Conservation (phyloP, 2,329 filamentous ascomycete genomes). For the Curvularia sp. region DNA sequence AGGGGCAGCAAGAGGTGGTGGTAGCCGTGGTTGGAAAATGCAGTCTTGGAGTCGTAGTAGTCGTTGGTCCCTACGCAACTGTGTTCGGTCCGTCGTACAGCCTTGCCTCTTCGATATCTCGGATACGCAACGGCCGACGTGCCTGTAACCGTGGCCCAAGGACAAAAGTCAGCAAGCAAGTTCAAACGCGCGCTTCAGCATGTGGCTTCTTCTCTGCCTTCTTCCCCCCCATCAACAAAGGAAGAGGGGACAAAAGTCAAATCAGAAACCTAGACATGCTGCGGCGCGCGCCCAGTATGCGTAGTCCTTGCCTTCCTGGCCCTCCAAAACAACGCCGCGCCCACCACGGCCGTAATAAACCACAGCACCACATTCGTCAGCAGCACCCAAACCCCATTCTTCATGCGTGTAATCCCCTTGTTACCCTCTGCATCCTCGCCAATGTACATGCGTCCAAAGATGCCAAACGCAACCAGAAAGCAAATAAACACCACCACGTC, state of each 20-base stretch:
- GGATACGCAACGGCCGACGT: slow-evolving; percentile 7
- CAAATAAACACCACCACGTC: slow-evolving; percentile 74
- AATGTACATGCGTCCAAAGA: slow-evolving; percentile 85
- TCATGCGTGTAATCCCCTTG: slow-evolving; percentile 74
- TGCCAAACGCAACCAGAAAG: slow-evolving; percentile 81
- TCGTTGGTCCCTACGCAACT: slow-evolving; percentile 6
- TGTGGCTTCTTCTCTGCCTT: background rate
- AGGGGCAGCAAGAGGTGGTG: no score
- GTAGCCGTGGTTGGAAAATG: background rate
- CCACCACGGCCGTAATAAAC: slow-evolving; percentile 67
- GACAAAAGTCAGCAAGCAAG: slow-evolving; percentile 13
- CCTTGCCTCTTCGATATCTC: background rate
- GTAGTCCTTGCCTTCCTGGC: slow-evolving; percentile 39
- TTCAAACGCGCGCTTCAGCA: background rate
- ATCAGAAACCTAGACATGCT: slow-evolving; percentile 31
- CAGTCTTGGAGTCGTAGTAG: background rate
- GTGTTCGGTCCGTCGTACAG: background rate
- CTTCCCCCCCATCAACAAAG: background rate
- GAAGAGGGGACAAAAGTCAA: background rate
- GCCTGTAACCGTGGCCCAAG: background rate
- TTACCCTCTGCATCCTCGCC: slow-evolving; percentile 70
- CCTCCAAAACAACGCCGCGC: slow-evolving; percentile 64
- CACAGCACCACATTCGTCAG: slow-evolving; percentile 77
- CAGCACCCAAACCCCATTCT: slow-evolving; percentile 85
- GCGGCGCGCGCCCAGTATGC: slow-evolving; percentile 26